phyloP scores from a whole-genome alignment of 306 rosid species.

The Acacia crassicarpa region DNA sequence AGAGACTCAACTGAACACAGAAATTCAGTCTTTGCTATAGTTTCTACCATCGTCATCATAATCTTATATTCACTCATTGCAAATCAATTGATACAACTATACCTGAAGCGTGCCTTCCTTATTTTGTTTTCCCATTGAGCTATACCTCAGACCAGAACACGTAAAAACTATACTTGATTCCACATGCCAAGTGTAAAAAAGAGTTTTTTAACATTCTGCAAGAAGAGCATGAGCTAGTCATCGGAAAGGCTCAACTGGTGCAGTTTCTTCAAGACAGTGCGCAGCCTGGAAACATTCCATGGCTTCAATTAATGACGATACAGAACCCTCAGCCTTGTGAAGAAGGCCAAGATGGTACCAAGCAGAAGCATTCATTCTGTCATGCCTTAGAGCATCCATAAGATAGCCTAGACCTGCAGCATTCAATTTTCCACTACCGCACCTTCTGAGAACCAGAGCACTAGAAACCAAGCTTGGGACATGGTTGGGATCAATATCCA shows the following conservation, averaged over 20 bases:
- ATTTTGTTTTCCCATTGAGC: constrained; percentile 14
- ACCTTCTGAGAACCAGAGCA: constrained; percentile 55
- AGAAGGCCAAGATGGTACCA: constrained; percentile 88
- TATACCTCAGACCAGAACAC: background rate
- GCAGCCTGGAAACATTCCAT: constrained; percentile 83
- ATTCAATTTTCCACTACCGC: constrained; percentile 33
- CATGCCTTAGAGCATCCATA: constrained; percentile 67
- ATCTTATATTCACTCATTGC: background rate
- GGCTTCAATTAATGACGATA: constrained; percentile 61
- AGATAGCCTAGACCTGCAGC: constrained; percentile 57
- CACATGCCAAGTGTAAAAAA: constrained; percentile 5
- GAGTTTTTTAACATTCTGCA: constrained; percentile 21
- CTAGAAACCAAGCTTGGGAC: constrained; percentile 70
- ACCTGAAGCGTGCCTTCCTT: background rate
- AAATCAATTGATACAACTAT: background rate
- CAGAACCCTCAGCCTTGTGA: constrained; percentile 51
- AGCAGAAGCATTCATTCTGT: constrained; percentile 63
- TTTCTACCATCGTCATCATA: background rate
- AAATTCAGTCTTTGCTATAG: background rate
- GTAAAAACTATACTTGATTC: constrained; percentile 24
- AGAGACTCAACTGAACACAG: background rate
- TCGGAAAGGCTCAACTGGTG: constrained; percentile 85
- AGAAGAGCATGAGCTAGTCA: constrained; percentile 28
- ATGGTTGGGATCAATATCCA: constrained; percentile 67
- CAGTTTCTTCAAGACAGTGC: constrained; percentile 66